Conservation (phyloP, 129 eudicot species). For the Apium graveolens region DNA sequence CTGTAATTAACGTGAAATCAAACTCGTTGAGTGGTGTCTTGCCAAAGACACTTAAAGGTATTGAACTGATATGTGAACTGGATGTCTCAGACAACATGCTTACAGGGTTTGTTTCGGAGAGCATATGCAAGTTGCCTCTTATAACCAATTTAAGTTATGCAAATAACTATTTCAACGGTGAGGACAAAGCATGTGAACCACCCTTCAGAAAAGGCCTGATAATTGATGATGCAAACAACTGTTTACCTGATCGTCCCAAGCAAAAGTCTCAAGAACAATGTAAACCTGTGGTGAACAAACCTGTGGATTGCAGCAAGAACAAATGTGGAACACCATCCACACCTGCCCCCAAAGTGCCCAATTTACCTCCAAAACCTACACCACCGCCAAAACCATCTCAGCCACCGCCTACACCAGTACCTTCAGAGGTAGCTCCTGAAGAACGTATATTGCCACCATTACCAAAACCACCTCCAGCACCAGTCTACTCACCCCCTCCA, state of each 20-base stretch:
- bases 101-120: conserved; percentile 37
- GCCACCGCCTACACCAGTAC: background rate
- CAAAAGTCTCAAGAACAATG: conserved; percentile 39
- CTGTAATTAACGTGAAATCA: conserved; percentile 37
- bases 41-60: conserved; percentile 30
- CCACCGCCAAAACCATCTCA: conserved; percentile 10
- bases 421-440: background rate
- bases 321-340: conserved; percentile 12
- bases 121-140: conserved; percentile 41
- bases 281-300: conserved; percentile 25
- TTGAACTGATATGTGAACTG: conserved; percentile 30
- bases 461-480: conserved; percentile 6
- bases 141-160: conserved; percentile 36
- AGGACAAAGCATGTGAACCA: conserved; percentile 29
- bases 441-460: background rate
- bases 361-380: background rate
- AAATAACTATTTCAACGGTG: conserved; percentile 39
- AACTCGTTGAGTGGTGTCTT: conserved; percentile 38
- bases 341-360: background rate
- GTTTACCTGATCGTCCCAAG: conserved; percentile 44
- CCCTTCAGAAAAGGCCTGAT: conserved; percentile 12
- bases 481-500: background rate
- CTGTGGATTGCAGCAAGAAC: conserved; percentile 37
- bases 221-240: conserved; percentile 40
- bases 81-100: conserved; percentile 49